Percentiles rank a stretch among this genome's conserved stretches.
These are phyloP conservation scores for Backusella australiensis DNA, from an alignment of 192 early-diverging fungal genomes.

Conservation along the genomic window DNA sequence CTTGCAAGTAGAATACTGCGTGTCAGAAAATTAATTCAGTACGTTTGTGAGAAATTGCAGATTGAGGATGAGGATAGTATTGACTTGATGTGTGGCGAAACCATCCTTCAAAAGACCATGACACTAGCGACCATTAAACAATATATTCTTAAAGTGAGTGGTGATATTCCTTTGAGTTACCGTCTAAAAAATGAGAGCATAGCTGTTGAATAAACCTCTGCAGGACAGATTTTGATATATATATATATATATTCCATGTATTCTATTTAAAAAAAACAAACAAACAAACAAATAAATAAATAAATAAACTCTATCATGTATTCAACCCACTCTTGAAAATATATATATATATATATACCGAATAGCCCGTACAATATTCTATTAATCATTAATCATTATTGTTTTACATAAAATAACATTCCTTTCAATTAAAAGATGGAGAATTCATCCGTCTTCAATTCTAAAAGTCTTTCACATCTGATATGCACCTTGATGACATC, in stretches of 20 bases:
- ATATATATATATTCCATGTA: neutral
- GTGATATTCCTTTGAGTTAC: slow-evolving; percentile 54
- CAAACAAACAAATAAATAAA: neutral
- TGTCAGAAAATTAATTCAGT: slow-evolving; percentile 77
- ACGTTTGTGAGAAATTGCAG: slow-evolving; percentile 77
- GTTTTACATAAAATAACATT: too few species aligned
- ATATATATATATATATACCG: too few species aligned
- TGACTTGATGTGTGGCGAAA: slow-evolving; percentile 58
- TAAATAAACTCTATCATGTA: neutral
- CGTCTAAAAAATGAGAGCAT: slow-evolving; percentile 15
- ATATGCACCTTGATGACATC: too few species aligned
- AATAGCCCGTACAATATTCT: too few species aligned
- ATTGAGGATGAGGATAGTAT: slow-evolving; percentile 34
- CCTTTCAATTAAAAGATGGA: too few species aligned
- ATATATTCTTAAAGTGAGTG: slow-evolving; percentile 61
- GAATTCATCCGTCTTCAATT: too few species aligned
- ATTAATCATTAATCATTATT: too few species aligned
- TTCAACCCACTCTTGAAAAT: too few species aligned
- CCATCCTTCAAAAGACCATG: slow-evolving; percentile 56
- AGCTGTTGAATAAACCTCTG: neutral
- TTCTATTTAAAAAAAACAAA: neutral
- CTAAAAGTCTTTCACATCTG: too few species aligned
- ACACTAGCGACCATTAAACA: slow-evolving; percentile 69
- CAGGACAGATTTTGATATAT: neutral
- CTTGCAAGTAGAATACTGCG: slow-evolving; percentile 89